These are phyloP conservation scores for Byssochlamys sp. DNA, from an alignment of 2,329 filamentous ascomycete genomes.

Conservation along the genomic window DNA sequence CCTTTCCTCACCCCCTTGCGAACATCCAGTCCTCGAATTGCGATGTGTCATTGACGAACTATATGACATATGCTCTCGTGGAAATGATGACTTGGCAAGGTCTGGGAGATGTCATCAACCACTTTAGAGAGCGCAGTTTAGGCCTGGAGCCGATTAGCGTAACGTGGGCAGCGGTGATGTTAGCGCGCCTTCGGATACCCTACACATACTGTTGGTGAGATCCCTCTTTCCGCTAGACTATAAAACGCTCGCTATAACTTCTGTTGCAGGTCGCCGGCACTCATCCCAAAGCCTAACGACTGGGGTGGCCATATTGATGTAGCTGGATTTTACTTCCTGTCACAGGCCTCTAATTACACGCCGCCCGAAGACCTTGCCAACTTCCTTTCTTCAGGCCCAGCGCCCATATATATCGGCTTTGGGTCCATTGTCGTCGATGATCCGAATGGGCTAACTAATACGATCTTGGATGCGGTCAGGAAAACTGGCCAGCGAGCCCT, in stretches of 20 bases:
- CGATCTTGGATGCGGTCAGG: constrained; percentile 62
- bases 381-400: constrained; percentile 59
- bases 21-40: constrained; percentile 70
- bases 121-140: constrained; percentile 65
- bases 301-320: constrained; percentile 65
- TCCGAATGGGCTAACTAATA: constrained; percentile 58
- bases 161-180: constrained; percentile 72
- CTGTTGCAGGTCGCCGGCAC: constrained; percentile 51
- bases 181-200: constrained; percentile 65
- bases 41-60: constrained; percentile 68
- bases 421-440: constrained; percentile 75
- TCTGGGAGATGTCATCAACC: constrained; percentile 80
- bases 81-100: constrained; percentile 93
- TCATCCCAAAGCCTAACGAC: constrained; percentile 70
- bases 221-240: not conserved
- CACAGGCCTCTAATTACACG: constrained; percentile 55
- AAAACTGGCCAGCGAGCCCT: constrained; percentile 63
- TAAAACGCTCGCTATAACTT: not conserved
- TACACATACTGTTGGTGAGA: constrained; percentile 78
- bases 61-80: constrained; percentile 71
- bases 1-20: constrained; percentile 76
- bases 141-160: constrained; percentile 68
- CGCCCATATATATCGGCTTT: constrained; percentile 74
- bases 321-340: constrained; percentile 67
- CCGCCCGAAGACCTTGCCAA: constrained; percentile 55